phyloP scores from a whole-genome alignment of 2,329 filamentous ascomycete genomes.

The Pyrenochaeta sp. region DNA sequence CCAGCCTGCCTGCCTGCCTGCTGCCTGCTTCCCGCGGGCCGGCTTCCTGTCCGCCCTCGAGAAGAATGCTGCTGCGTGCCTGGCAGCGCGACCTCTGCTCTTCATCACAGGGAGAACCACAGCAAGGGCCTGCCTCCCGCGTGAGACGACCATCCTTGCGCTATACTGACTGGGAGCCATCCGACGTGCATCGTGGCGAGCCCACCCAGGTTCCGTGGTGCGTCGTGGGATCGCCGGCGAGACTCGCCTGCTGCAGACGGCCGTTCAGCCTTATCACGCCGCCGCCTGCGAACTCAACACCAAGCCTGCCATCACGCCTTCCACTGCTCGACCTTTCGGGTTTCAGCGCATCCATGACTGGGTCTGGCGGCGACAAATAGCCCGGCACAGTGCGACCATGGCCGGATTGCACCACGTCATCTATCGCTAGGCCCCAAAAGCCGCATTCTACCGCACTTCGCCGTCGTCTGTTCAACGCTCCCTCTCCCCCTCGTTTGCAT shows the following conservation, averaged over 20 bases:
- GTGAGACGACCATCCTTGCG: constrained; percentile 27
- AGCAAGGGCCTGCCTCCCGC: constrained; percentile 27
- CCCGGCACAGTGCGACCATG: background rate
- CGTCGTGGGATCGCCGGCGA: constrained; percentile 30
- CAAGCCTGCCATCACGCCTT: constrained; percentile 11
- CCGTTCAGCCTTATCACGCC: constrained; percentile 45
- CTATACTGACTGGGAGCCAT: constrained; percentile 15
- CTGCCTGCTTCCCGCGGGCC: constrained; percentile 35
- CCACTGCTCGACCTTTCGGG: constrained; percentile 9
- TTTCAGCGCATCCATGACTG: constrained; percentile 12
- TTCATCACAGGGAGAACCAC: constrained; percentile 19
- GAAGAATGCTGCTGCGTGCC: constrained; percentile 26
- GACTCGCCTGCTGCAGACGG: constrained; percentile 28
- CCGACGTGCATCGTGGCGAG: constrained; percentile 27
- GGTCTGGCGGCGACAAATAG: background rate
- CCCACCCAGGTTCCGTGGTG: constrained; percentile 22
- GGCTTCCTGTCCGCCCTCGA: constrained; percentile 31
- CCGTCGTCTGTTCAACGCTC: constrained; percentile 2
- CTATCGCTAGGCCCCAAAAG: constrained; percentile 1
- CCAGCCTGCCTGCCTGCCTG: constrained; percentile 1
- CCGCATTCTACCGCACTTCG: constrained; percentile 5
- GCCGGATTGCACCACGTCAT: constrained; percentile 14
- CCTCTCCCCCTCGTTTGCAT: constrained; percentile 11
- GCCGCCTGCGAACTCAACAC: constrained; percentile 27
- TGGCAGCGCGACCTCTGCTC: constrained; percentile 16